Percentiles rank a stretch among this genome's conserved stretches.
These are phyloP conservation scores for Spiraea crenata DNA, from an alignment of 331 rosid genomes.

Conservation along the genomic window DNA sequence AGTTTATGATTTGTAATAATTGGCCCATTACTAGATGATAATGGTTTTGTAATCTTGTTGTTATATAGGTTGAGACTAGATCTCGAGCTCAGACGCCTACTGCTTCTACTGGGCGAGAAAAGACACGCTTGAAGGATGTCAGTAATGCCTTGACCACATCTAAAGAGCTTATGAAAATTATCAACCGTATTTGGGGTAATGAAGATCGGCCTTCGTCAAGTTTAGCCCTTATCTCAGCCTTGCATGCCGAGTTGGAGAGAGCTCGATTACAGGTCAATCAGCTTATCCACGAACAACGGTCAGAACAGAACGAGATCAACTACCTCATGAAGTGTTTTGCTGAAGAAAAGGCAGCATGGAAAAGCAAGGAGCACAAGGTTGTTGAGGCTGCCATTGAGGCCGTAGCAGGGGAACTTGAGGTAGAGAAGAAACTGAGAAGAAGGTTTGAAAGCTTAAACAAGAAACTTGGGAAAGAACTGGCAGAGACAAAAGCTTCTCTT, in stretches of 20 bases:
- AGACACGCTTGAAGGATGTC: constrained; percentile 78
- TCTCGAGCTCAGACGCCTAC: constrained; percentile 76
- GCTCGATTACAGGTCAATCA: constrained; percentile 93
- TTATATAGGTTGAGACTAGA: constrained; percentile 52
- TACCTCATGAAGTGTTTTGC: constrained; percentile 88
- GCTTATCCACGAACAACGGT: constrained; percentile 84
- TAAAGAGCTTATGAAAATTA: constrained; percentile 88
- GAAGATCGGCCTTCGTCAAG: constrained; percentile 89
- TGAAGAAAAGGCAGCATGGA: constrained; percentile 95
- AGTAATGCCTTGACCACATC: constrained; percentile 88
- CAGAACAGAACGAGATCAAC: constrained; percentile 72
- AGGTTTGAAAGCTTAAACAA: constrained; percentile 89
- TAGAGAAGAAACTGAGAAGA: constrained; percentile 84
- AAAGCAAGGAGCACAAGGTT: constrained; percentile 73
- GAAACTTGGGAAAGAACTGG: constrained; percentile 87
- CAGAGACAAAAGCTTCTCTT: constrained; percentile 86
- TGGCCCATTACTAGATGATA: not conserved
- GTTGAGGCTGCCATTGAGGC: constrained; percentile 98
- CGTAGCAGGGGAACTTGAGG: constrained; percentile 89
- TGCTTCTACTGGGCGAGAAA: constrained; percentile 57
- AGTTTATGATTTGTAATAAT: not conserved
- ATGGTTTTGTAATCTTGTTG: not conserved
- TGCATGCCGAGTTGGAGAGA: constrained; percentile 92
- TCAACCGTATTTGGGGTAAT: constrained; percentile 89
- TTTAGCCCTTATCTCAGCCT: constrained; percentile 84